These are phyloP conservation scores for Phalaenopsis equestris DNA, from an alignment of 106 monocot genomes.

Conservation along the genomic window DNA sequence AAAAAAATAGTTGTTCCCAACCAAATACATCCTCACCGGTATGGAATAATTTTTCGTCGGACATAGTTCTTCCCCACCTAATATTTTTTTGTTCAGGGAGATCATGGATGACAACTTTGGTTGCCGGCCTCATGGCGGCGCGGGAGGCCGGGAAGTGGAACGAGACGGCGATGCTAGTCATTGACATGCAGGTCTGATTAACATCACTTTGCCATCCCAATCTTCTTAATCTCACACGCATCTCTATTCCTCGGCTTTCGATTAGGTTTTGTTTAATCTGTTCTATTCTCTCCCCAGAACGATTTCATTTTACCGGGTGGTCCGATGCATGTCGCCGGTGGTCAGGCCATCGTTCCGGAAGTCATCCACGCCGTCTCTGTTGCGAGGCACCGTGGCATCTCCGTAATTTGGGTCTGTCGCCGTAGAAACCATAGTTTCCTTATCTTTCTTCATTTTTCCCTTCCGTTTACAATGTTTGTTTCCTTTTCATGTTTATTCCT, in stretches of 20 bases:
- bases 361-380: conserved; percentile 57
- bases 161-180: conserved; percentile 81
- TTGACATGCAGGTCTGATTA: conserved; percentile 82
- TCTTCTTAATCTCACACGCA: not conserved
- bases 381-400: conserved; percentile 63
- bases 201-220: not conserved
- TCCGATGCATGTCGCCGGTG: conserved; percentile 55
- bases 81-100: too few species aligned
- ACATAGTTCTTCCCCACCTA: too few species aligned
- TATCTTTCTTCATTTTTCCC: not conserved
- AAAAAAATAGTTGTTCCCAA: too few species aligned
- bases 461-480: not conserved
- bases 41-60: too few species aligned
- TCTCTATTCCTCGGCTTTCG: not conserved
- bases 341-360: conserved; percentile 42
- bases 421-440: not conserved
- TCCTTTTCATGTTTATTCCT: not conserved
- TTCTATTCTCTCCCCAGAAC: conserved; percentile 35
- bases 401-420: conserved; percentile 64
- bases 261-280: not conserved
- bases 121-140: not conserved
- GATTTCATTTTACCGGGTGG: conserved; percentile 72
- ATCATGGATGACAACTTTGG: too few species aligned
- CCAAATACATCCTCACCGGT: too few species aligned
- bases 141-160: conserved; percentile 24